Percentiles rank a stretch among this genome's conserved stretches.
Conservation (phyloP, 768 basidiomycete genomes). For the Goffeauzyma gilvescens region DNA sequence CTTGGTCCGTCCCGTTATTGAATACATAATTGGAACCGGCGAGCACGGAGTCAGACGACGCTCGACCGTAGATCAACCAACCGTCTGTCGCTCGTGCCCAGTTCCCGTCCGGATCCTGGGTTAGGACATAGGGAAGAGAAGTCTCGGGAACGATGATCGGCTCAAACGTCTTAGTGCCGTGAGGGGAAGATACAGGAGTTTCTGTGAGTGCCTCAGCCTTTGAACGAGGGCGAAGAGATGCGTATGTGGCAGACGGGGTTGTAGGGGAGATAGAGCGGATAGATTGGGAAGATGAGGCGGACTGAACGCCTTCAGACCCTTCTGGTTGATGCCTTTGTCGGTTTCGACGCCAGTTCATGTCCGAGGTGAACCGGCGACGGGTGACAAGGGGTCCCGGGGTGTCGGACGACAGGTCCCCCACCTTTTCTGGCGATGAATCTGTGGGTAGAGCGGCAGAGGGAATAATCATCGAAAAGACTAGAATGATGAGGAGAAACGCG, state of each 20-base stretch:
- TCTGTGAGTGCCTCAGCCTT: not conserved
- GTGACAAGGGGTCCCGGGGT: no score
- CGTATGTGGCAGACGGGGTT: not conserved
- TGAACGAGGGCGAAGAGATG: no score
- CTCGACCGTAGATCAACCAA: conserved; percentile 21
- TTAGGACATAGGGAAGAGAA: conserved; percentile 15
- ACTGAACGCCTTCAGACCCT: not conserved
- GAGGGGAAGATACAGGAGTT: not conserved
- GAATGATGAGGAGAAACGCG: no score
- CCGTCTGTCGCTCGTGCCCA: conserved; percentile 16
- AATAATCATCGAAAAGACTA: no score
- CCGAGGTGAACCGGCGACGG: no score
- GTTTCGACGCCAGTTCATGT: no score
- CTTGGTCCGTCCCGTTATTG: not conserved
- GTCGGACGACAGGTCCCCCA: no score
- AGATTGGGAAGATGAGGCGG: not conserved
- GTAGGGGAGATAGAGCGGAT: not conserved
- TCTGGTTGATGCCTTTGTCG: not conserved
- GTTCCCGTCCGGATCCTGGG: conserved; percentile 10
- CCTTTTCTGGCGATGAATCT: no score
- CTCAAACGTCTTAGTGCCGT: not conserved
- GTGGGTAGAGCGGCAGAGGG: no score
- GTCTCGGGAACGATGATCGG: conserved; percentile 8
- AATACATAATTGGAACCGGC: not conserved
- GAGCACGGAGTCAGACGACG: conserved; percentile 12